phyloP scores from a whole-genome alignment of 2,329 filamentous ascomycete genomes.

The Stachybotrys elegans region DNA sequence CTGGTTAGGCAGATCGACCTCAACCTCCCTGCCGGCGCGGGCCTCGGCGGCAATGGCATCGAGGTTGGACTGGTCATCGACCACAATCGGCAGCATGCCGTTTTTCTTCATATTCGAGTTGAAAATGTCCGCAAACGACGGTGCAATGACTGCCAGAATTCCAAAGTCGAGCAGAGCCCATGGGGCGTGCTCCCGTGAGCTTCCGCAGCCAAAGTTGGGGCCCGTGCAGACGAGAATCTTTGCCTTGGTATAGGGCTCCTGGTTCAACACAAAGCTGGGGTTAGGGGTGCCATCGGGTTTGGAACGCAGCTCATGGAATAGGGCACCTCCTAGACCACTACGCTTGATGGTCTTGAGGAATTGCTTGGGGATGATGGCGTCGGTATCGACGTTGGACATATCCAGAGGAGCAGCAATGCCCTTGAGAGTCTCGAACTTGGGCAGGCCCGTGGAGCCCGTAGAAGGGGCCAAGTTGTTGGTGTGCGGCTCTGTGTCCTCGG shows the following conservation, averaged over 20 bases:
- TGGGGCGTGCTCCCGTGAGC: slow-evolving; percentile 88
- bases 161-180: slow-evolving; percentile 97
- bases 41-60: slow-evolving; percentile 72
- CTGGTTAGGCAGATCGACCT: slow-evolving; percentile 85
- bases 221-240: slow-evolving; percentile 93
- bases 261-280: slow-evolving; percentile 81
- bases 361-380: slow-evolving; percentile 98
- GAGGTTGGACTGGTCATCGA: slow-evolving; percentile 62
- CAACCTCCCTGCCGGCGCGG: slow-evolving; percentile 72
- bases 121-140: slow-evolving; percentile 75
- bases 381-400: slow-evolving; percentile 91
- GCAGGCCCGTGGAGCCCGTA: slow-evolving; percentile 56
- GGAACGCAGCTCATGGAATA: slow-evolving; percentile 83
- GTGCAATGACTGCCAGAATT: slow-evolving; percentile 89
- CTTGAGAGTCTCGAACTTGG: slow-evolving; percentile 78
- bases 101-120: slow-evolving; percentile 99
- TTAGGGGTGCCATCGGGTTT: slow-evolving; percentile 70
- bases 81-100: slow-evolving; percentile 86
- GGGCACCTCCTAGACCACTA: slow-evolving; percentile 80
- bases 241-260: slow-evolving; percentile 74
- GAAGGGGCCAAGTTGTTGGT: slow-evolving; percentile 54
- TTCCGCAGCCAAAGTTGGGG: slow-evolving; percentile 92
- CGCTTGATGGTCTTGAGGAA: slow-evolving; percentile 99
- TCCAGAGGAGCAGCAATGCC: slow-evolving; percentile 86
- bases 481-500: slow-evolving; percentile 59